A percentile compares a stretch with the other conserved stretches of the same genome.
Evolutionary conservation across 345 rosid genomes (phyloP).

Genomic region (Populus euphratica): DNA sequence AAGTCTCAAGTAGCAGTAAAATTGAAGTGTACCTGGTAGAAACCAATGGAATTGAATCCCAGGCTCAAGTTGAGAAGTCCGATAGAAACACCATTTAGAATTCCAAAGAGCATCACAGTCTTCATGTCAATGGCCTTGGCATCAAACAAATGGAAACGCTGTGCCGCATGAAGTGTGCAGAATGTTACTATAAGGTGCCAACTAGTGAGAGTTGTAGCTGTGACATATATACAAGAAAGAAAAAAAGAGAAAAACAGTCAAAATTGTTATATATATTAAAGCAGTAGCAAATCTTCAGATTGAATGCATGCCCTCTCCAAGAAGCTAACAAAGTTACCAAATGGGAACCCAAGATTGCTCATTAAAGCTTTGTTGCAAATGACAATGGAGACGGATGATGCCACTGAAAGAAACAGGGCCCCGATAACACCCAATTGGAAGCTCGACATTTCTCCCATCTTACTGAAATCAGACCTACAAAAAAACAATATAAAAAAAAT

Average conservation of each 20-base stretch:
- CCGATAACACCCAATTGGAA: conserved; percentile 86
- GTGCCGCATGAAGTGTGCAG: conserved; percentile 84
- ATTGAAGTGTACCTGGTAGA: conserved; percentile 62
- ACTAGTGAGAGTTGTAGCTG: conserved; percentile 93
- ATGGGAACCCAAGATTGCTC: conserved; percentile 99
- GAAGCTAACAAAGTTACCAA: conserved; percentile 47
- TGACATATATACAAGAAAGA: not conserved
- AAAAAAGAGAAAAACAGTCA: not conserved
- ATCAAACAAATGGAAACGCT: conserved; percentile 74
- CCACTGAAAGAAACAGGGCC: conserved; percentile 89
- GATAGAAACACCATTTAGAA: conserved; percentile 91
- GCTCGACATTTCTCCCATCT: conserved; percentile 87
- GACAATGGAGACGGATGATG: conserved; percentile 96
- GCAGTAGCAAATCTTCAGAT: not conserved
- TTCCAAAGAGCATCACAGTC: conserved; percentile 88
- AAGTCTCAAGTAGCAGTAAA: not conserved
- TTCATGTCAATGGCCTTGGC: conserved; percentile 73
- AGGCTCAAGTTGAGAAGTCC: conserved; percentile 93
- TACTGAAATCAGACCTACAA: not conserved
- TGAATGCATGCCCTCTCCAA: not conserved
- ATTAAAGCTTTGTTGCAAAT: conserved; percentile 99
- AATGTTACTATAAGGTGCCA: conserved; percentile 97
- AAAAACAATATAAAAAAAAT: not conserved
- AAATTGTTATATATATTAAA: not conserved
- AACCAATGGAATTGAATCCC: conserved; percentile 96